Conservation (phyloP, 139 green algal genomes). For the Chlamydomonas schloesseri region DNA sequence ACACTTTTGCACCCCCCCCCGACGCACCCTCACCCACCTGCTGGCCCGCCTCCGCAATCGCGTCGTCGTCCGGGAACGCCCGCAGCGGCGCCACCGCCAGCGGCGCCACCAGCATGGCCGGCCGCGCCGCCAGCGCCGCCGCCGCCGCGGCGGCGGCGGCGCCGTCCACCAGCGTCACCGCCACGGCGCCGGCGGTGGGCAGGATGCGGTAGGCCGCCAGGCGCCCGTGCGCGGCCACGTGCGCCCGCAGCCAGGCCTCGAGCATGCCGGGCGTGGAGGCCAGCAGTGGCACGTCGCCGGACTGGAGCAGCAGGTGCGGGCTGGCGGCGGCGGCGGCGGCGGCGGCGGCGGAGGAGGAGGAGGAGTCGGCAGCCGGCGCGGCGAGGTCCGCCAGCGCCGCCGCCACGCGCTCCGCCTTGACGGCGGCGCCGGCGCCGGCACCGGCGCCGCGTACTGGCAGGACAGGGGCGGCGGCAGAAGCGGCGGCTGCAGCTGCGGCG, state of each 20-base stretch:
- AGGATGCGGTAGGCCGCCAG: slow-evolving; percentile 36
- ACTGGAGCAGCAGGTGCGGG: slow-evolving; percentile 30
- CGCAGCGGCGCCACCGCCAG: slow-evolving; percentile 27
- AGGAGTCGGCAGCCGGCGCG: background rate
- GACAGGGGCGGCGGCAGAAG: background rate
- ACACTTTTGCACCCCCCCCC: background rate
- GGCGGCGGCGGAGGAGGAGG: background rate
- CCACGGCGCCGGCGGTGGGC: background rate
- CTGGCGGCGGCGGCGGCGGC: background rate
- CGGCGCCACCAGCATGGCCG: slow-evolving; percentile 26
- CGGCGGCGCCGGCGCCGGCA: background rate
- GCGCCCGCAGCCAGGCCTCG: slow-evolving; percentile 37
- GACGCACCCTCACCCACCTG: background rate
- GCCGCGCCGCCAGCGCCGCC: background rate
- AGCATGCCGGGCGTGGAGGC: slow-evolving; percentile 34
- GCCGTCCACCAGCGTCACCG: slow-evolving; percentile 9
- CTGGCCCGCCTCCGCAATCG: background rate
- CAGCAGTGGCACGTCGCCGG: slow-evolving; percentile 35
- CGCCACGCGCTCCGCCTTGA: background rate
- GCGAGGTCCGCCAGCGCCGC: background rate
- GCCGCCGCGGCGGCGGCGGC: background rate
- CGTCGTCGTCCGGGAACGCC: slow-evolving; percentile 31
- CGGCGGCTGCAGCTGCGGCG: background rate
- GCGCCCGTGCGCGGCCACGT: slow-evolving; percentile 18
- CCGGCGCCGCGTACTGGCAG: background rate